A percentile compares a stretch with the other conserved stretches of the same genome.
These are phyloP conservation scores for Boeremia exigua DNA, from an alignment of 2,329 filamentous ascomycete genomes.

Conservation along the genomic window DNA sequence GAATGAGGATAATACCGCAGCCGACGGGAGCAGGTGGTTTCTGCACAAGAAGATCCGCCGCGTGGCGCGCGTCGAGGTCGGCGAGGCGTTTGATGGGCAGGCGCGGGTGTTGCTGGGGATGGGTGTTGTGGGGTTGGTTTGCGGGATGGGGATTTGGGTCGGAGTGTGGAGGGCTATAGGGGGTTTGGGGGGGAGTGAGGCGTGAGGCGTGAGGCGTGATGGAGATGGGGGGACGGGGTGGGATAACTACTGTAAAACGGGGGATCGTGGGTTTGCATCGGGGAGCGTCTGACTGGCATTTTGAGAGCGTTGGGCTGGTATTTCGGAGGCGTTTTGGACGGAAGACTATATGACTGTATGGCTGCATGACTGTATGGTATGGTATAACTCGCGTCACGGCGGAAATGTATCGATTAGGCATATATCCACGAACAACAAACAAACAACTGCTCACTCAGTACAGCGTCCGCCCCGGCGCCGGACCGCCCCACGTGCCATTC, in stretches of 20 bases:
- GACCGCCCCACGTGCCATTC: constrained; percentile 39
- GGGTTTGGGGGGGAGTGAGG: background rate
- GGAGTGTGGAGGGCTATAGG: constrained; percentile 23
- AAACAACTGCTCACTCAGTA: background rate
- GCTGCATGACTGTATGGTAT: no score
- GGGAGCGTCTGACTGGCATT: no score
- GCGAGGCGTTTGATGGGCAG: constrained; percentile 68
- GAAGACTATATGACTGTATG: no score
- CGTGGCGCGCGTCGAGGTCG: constrained; percentile 66
- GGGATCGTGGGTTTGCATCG: no score
- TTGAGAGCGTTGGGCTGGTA: no score
- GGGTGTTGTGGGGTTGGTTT: constrained; percentile 39
- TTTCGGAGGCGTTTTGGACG: no score
- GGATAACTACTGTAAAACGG: no score
- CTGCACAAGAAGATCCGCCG: constrained; percentile 56
- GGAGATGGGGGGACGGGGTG: no score
- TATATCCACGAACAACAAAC: background rate
- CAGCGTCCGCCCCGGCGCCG: constrained; percentile 9
- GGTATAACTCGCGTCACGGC: background rate
- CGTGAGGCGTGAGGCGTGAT: no score
- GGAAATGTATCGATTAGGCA: background rate
- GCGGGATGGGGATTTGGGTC: constrained; percentile 20
- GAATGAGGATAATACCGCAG: no score
- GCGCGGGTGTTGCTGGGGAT: constrained; percentile 61
- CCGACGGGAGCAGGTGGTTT: constrained; percentile 47